Conservation (phyloP, 768 basidiomycete species). For the Psilocybe sp. region DNA sequence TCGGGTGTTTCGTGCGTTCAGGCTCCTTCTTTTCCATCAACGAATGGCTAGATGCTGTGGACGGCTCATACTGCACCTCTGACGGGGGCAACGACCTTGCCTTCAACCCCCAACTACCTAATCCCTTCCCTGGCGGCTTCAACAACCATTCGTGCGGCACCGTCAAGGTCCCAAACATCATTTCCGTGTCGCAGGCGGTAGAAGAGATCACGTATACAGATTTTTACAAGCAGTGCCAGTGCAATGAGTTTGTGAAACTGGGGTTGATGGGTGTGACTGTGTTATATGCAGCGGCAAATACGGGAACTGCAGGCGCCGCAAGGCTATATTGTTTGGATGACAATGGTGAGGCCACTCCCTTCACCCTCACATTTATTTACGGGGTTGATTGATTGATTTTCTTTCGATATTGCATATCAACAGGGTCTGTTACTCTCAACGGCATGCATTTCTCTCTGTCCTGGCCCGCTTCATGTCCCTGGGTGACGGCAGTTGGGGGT, state of each 20-base stretch:
- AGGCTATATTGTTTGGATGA: conserved; percentile 33
- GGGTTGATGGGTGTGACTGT: conserved; percentile 60
- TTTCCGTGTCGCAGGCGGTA: conserved; percentile 30
- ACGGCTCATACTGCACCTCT: conserved; percentile 40
- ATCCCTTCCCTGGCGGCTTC: conserved; percentile 21
- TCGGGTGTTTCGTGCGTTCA: too few relatives aligned
- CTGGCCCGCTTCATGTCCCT: conserved; percentile 44
- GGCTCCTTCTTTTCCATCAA: conserved; percentile 40
- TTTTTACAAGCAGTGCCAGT: conserved; percentile 29
- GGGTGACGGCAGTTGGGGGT: conserved; percentile 47
- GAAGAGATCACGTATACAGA: conserved; percentile 26
- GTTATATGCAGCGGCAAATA: conserved; percentile 56
- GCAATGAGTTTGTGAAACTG: conserved; percentile 30
- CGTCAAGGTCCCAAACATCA: conserved; percentile 28
- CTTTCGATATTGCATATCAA: neutral
- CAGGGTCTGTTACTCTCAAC: conserved; percentile 30
- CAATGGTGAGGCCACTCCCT: conserved; percentile 9
- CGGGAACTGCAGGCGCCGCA: conserved; percentile 41
- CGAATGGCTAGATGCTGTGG: conserved; percentile 45
- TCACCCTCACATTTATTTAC: neutral
- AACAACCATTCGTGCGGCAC: conserved; percentile 32
- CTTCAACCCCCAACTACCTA: conserved; percentile 16
- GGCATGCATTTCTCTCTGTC: conserved; percentile 41
- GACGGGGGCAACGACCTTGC: conserved; percentile 40
- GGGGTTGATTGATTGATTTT: neutral